A percentile compares a stretch with the other conserved stretches of the same genome.
Evolutionary conservation across 1,284 basidiomycete species (phyloP).

Genomic region (Sporisorium reilianum): DNA sequence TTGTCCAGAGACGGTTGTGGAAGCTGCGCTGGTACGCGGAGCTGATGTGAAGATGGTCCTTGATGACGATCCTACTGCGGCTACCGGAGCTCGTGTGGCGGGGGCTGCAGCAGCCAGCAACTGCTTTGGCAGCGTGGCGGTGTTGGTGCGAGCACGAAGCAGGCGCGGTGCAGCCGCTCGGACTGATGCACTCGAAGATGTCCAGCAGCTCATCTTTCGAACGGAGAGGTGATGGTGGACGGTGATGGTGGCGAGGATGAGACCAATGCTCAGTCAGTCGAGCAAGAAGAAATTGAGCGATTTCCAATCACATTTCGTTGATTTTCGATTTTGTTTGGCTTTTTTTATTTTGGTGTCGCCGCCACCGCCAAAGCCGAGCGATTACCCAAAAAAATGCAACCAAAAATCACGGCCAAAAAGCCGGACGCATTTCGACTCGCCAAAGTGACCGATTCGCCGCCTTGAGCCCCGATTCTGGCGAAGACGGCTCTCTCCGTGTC

Average conservation of each 20-base stretch:
- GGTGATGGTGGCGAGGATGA: constrained; percentile 1
- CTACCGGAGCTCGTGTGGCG: background rate
- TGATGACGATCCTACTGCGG: background rate
- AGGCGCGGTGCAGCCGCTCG: constrained; percentile 29
- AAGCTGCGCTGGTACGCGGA: background rate
- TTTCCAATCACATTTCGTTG: constrained; percentile 14
- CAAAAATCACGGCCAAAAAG: constrained; percentile 21
- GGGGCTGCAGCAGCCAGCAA: constrained; percentile 3
- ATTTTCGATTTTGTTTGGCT: constrained; percentile 6
- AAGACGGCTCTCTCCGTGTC: constrained; percentile 19
- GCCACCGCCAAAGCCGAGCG: constrained; percentile 10
- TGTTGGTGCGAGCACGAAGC: constrained; percentile 15
- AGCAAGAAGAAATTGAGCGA: background rate
- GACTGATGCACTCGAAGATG: constrained; percentile 22
- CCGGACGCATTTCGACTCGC: constrained; percentile 11
- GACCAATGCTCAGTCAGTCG: background rate
- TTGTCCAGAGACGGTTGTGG: constrained; percentile 29
- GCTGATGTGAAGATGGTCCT: constrained; percentile 21
- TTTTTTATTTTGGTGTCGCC: constrained; percentile 6
- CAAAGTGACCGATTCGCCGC: too few relatives aligned
- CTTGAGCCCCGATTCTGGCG: too few relatives aligned
- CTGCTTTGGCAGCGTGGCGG: constrained; percentile 9
- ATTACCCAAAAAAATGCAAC: background rate
- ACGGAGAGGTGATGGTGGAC: background rate
- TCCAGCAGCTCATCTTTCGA: constrained; percentile 39